Evolutionary conservation across 2,329 filamentous ascomycete species (phyloP).

Genomic region (Chrysoporthe puriensis): DNA sequence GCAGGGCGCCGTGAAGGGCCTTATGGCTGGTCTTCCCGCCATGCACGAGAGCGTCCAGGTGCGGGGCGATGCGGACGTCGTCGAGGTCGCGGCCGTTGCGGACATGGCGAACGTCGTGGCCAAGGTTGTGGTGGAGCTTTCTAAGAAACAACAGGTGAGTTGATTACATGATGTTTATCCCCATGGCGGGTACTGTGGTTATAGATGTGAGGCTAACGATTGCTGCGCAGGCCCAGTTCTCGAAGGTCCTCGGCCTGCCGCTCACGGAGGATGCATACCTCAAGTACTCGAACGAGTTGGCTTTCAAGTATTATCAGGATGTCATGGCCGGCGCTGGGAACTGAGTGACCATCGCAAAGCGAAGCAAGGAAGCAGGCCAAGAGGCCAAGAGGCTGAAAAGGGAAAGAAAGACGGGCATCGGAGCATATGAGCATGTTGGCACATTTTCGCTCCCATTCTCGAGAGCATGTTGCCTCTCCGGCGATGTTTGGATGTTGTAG

Average conservation of each 20-base stretch:
- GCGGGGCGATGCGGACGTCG: constrained; percentile 39
- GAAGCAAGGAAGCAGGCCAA: background rate
- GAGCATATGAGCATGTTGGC: background rate
- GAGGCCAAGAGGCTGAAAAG: background rate
- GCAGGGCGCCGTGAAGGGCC: constrained; percentile 55
- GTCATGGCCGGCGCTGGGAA: constrained; percentile 59
- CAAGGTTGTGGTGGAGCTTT: constrained; percentile 60
- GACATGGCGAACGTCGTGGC: constrained; percentile 81
- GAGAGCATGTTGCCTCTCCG: background rate
- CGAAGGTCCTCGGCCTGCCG: constrained; percentile 61
- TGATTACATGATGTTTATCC: constrained; percentile 24
- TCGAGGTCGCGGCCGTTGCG: constrained; percentile 73
- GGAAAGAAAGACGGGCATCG: background rate
- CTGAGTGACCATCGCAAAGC: constrained; percentile 14
- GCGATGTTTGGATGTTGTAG: background rate
- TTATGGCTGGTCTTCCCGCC: constrained; percentile 60
- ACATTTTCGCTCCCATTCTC: background rate
- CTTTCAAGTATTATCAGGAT: constrained; percentile 68
- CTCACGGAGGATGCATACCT: constrained; percentile 75
- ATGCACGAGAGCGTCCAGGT: constrained; percentile 50
- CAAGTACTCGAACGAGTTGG: constrained; percentile 71
- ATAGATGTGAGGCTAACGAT: constrained; percentile 42
- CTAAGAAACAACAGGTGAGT: constrained; percentile 61
- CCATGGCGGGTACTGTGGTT: background rate
- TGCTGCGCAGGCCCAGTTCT: constrained; percentile 46